Conservation (phyloP, 805 yeast genomes). For the Alloascoidea hylecoeti region DNA sequence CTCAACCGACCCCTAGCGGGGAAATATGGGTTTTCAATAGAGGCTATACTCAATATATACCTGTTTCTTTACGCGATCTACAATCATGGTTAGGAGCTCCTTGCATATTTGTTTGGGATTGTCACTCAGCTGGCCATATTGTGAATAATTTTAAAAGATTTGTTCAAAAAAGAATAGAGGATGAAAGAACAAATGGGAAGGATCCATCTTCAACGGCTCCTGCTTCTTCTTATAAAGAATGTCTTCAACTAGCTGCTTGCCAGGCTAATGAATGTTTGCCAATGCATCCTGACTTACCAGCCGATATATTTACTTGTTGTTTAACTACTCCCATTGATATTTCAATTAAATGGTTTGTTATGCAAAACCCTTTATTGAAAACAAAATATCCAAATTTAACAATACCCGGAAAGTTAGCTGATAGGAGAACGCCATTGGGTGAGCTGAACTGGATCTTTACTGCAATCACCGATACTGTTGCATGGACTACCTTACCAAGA, state of each 20-base stretch:
- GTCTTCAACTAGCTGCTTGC: conserved; percentile 92
- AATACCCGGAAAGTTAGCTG: conserved; percentile 86
- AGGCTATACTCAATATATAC: conserved; percentile 95
- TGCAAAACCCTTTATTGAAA: conserved; percentile 58
- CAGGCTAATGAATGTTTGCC: conserved; percentile 75
- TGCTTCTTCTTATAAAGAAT: conserved; percentile 60
- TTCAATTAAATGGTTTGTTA: conserved; percentile 79
- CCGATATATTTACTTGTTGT: conserved; percentile 92
- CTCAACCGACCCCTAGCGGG: conserved; percentile 91
- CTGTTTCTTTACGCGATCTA: conserved; percentile 85
- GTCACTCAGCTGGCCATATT: conserved; percentile 89
- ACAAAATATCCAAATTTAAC: conserved; percentile 30
- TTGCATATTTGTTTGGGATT: conserved; percentile 87
- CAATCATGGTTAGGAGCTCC: conserved; percentile 99
- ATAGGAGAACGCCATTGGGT: conserved; percentile 89
- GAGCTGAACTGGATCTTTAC: conserved; percentile 97
- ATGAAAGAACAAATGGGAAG: conserved; percentile 27
- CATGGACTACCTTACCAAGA: conserved; percentile 87
- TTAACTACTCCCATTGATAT: conserved; percentile 92
- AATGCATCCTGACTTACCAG: conserved; percentile 89
- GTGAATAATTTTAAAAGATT: conserved; percentile 80
- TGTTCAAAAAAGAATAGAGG: conserved; percentile 80
- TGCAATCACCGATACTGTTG: conserved; percentile 94
- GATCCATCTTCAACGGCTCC: conserved; percentile 35
- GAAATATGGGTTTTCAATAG: conserved; percentile 98